Conservation (phyloP, 805 yeast genomes). For the Metschnikowia chrysomelidarum region DNA sequence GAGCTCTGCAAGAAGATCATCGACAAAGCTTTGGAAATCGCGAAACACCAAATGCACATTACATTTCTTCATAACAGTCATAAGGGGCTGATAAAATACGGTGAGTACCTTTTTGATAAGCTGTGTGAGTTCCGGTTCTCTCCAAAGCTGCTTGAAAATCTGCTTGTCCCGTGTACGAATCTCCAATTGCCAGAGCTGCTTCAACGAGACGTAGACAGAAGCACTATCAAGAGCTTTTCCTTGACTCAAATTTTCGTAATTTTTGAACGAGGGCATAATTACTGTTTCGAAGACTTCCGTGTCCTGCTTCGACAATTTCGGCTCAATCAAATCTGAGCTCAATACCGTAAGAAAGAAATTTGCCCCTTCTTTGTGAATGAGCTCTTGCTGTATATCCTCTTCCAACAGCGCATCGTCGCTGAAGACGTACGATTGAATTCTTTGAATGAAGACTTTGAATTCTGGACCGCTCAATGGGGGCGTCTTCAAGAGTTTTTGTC, state of each 20-base stretch:
- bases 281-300: slow-evolving; percentile 8
- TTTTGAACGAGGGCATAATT: slow-evolving; percentile 20
- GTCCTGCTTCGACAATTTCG: slow-evolving; percentile 15
- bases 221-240: slow-evolving; percentile 14
- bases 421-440: slow-evolving; percentile 49
- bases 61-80: slow-evolving; percentile 64
- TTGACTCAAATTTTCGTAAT: slow-evolving; percentile 21
- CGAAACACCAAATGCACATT: slow-evolving; percentile 59
- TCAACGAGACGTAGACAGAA: slow-evolving; percentile 50
- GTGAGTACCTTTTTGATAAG: slow-evolving; percentile 71
- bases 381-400: slow-evolving; percentile 53
- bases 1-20: slow-evolving; percentile 65
- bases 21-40: slow-evolving; percentile 37
- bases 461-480: slow-evolving; percentile 37
- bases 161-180: slow-evolving; percentile 75
- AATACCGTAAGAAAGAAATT: slow-evolving; percentile 61
- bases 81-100: slow-evolving; percentile 71
- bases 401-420: slow-evolving; percentile 43
- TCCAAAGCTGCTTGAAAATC: slow-evolving; percentile 74
- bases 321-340: slow-evolving; percentile 21
- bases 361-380: slow-evolving; percentile 64
- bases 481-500: slow-evolving; percentile 47
- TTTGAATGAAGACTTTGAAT: slow-evolving; percentile 25
- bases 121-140: slow-evolving; percentile 76
- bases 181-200: slow-evolving; percentile 60